Conservation (phyloP, 1,284 basidiomycete genomes). For the Cerioporus squamosus region DNA sequence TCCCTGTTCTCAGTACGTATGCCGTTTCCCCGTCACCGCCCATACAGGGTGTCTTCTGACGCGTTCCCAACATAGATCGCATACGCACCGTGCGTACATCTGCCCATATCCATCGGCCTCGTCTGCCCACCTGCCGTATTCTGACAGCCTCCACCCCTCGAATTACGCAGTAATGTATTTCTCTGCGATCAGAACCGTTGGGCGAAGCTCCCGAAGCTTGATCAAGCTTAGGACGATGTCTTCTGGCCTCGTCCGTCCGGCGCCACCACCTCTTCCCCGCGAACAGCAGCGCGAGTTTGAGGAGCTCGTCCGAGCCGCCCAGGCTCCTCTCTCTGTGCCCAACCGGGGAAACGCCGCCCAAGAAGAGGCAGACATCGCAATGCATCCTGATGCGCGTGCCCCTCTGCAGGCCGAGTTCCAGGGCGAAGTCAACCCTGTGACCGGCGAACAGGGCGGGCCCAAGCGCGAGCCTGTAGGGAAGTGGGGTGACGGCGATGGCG, state of each 20-base stretch:
- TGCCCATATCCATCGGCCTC: too few species aligned
- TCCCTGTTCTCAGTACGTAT: too few species aligned
- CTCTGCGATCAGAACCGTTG: not conserved
- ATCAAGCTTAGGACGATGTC: slow-evolving; percentile 28
- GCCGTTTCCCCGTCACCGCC: too few species aligned
- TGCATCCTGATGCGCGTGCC: slow-evolving; percentile 72
- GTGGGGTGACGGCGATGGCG: slow-evolving; percentile 65
- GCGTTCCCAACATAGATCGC: too few species aligned
- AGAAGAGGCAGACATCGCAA: slow-evolving; percentile 43
- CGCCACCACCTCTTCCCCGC: slow-evolving; percentile 71
- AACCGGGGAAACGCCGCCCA: slow-evolving; percentile 24
- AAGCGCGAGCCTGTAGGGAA: slow-evolving; percentile 73
- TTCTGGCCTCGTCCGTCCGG: slow-evolving; percentile 52
- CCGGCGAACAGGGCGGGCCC: slow-evolving; percentile 78
- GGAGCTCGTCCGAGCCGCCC: slow-evolving; percentile 64
- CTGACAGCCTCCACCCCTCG: not conserved
- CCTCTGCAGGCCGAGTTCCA: slow-evolving; percentile 68
- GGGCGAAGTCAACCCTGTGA: slow-evolving; percentile 73
- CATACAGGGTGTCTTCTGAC: too few species aligned
- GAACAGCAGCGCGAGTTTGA: slow-evolving; percentile 80
- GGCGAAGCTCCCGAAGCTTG: not conserved
- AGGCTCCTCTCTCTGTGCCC: slow-evolving; percentile 44
- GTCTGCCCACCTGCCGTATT: not conserved
- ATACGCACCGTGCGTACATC: too few species aligned
- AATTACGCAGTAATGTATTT: too few species aligned